These are phyloP conservation scores for Cystobasidiaceae sp. DNA, from an alignment of 1,284 basidiomycete species.

Conservation along the genomic window DNA sequence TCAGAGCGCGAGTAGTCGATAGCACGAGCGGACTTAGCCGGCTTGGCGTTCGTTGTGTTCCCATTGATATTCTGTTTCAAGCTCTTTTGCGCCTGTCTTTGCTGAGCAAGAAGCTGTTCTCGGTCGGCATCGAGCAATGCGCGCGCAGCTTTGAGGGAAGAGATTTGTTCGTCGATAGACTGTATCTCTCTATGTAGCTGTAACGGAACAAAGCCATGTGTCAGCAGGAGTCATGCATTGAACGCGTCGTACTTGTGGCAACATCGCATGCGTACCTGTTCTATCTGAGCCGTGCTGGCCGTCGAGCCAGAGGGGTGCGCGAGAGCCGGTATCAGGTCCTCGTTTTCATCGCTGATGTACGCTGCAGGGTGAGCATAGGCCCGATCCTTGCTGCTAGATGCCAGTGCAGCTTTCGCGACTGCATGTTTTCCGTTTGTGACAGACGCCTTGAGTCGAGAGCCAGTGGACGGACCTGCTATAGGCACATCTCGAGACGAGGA, in stretches of 20 bases:
- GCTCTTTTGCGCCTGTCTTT: constrained; percentile 16
- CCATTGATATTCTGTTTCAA: not conserved
- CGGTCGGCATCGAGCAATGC: constrained; percentile 20
- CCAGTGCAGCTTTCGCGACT: not conserved
- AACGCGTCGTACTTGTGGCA: no score
- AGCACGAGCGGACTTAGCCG: not conserved
- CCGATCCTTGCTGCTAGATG: not conserved
- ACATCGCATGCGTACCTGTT: not conserved
- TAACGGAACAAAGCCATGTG: not conserved
- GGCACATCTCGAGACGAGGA: not conserved
- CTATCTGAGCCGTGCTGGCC: not conserved
- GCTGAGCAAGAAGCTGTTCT: constrained; percentile 15
- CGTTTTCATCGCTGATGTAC: no score
- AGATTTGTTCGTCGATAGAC: constrained; percentile 35
- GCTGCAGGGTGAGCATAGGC: no score
- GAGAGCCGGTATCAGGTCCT: constrained; percentile 1
- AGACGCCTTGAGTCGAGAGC: not conserved
- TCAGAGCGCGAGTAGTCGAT: constrained; percentile 51
- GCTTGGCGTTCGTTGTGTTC: not conserved
- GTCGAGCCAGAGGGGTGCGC: not conserved
- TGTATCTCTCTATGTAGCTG: constrained; percentile 35
- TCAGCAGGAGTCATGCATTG: not conserved
- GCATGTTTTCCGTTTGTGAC: not conserved
- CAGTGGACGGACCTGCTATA: not conserved
- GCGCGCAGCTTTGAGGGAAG: constrained; percentile 30